These are phyloP conservation scores for Triangularia verruculosa DNA, from an alignment of 2,329 filamentous ascomycete genomes.

Conservation along the genomic window DNA sequence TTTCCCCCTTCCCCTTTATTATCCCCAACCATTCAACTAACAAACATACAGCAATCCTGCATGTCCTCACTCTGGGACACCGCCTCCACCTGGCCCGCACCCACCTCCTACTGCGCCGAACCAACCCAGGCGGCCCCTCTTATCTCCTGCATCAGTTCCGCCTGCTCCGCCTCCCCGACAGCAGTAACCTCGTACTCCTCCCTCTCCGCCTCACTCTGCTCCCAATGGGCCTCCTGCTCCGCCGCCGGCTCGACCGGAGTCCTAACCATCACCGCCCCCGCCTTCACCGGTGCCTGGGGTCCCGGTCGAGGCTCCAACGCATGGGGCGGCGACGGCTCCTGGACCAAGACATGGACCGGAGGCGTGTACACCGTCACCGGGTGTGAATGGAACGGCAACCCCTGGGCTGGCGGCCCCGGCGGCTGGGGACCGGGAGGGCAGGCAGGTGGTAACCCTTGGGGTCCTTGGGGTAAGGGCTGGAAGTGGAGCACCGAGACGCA, in stretches of 20 bases:
- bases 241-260: conserved; percentile 39
- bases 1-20: not conserved
- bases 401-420: conserved; percentile 40
- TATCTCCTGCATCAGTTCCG: conserved; percentile 30
- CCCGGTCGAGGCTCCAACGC: conserved; percentile 14
- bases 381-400: conserved; percentile 40
- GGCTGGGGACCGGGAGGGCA: conserved; percentile 36
- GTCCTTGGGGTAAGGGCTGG: conserved; percentile 43
- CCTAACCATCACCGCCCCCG: conserved; percentile 38
- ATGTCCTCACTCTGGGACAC: conserved; percentile 37
- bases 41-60: conserved; percentile 38
- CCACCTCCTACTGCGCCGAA: conserved; percentile 33
- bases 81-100: conserved; percentile 30
- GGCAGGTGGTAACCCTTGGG: conserved; percentile 34
- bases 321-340: conserved; percentile 13
- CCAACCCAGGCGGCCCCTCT: conserved; percentile 26
- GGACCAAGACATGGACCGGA: conserved; percentile 36
- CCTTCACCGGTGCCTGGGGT: conserved; percentile 23
- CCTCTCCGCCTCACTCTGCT: conserved; percentile 42
- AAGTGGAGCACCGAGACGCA: conserved; percentile 34
- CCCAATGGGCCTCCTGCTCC: conserved; percentile 39
- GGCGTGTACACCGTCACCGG: conserved; percentile 42
- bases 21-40: conserved; percentile 14
- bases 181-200: conserved; percentile 34
- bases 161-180: conserved; percentile 33